These are phyloP conservation scores for Suillus subaureus DNA, from an alignment of 768 basidiomycete genomes.

Conservation along the genomic window DNA sequence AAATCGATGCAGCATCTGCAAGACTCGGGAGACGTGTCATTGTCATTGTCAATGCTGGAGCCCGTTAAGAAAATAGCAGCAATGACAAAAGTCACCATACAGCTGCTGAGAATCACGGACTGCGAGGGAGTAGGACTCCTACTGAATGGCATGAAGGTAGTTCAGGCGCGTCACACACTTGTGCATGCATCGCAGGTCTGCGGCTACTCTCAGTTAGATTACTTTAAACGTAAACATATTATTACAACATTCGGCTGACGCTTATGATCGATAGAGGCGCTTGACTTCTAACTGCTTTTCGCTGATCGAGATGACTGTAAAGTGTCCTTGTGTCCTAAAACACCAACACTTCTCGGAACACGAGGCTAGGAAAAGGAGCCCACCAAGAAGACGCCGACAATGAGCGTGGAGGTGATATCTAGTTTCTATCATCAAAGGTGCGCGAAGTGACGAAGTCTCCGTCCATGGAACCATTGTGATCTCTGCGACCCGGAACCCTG, in stretches of 20 bases:
- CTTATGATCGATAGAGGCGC: background rate
- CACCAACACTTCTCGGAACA: slow-evolving; percentile 37
- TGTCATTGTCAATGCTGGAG: background rate
- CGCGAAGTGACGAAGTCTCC: no score
- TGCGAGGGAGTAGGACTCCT: background rate
- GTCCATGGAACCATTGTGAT: background rate
- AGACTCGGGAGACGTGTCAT: background rate
- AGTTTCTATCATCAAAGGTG: background rate
- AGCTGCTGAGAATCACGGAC: background rate
- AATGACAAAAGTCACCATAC: background rate
- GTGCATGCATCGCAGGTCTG: background rate
- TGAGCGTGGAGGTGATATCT: slow-evolving; percentile 68
- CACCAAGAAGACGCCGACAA: slow-evolving; percentile 56
- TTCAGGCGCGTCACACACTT: background rate
- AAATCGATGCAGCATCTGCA: slow-evolving; percentile 26
- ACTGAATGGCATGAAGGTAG: background rate
- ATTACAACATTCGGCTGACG: background rate
- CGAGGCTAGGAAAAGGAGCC: slow-evolving; percentile 42
- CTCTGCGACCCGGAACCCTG: background rate
- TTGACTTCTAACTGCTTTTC: background rate
- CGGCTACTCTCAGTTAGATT: background rate
- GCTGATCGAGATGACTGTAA: background rate
- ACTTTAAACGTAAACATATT: background rate
- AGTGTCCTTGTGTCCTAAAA: slow-evolving; percentile 31
- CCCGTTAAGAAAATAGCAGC: background rate